Conservation (phyloP, 495 filamentous ascomycete genomes). For the Aspergillus olivimuriae region DNA sequence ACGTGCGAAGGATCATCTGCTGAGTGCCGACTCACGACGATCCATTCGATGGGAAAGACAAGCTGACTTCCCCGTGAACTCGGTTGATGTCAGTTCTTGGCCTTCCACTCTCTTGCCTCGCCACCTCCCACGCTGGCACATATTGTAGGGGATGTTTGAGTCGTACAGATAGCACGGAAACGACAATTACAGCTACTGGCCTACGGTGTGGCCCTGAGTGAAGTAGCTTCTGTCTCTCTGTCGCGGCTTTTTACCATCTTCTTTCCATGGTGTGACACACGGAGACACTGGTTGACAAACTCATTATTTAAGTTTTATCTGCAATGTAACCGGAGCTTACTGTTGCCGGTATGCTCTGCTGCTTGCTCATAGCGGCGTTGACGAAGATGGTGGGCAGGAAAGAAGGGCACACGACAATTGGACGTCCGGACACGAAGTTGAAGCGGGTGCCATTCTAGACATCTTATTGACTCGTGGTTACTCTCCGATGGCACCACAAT, state of each 20-base stretch:
- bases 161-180: background rate
- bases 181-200: too few relatives aligned
- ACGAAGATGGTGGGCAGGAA: too few relatives aligned
- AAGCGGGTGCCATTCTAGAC: background rate
- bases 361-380: too few relatives aligned
- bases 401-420: background rate
- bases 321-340: background rate
- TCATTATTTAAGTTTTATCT: background rate
- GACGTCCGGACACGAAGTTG: background rate
- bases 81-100: background rate
- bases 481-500: background rate
- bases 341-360: background rate
- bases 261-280: background rate
- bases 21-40: background rate
- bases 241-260: too few relatives aligned
- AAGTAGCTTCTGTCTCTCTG: too few relatives aligned
- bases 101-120: background rate
- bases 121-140: background rate
- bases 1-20: too few relatives aligned
- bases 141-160: background rate
- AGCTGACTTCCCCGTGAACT: slow-evolving; percentile 4
- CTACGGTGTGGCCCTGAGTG: too few relatives aligned
- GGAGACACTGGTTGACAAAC: background rate
- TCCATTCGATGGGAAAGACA: slow-evolving; percentile 1
- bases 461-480: background rate